Evolutionary conservation across 2,329 filamentous ascomycete species (phyloP).

Genomic region (Beauveria asiatica): DNA sequence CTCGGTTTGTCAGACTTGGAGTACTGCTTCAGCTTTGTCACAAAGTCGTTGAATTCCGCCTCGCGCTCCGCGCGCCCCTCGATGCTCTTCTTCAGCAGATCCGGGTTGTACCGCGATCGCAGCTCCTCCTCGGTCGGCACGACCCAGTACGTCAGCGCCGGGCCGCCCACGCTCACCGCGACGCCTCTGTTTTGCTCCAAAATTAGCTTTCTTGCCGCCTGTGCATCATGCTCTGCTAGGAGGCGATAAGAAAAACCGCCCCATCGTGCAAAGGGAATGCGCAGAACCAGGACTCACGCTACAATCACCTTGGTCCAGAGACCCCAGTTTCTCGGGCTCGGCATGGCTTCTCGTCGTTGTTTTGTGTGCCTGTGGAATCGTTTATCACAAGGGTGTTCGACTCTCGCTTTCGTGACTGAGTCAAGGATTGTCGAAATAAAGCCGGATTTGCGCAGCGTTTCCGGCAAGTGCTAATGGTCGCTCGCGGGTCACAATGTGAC

Average conservation of each 20-base stretch:
- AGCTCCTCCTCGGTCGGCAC: constrained; percentile 86
- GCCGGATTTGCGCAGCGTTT: too few relatives aligned
- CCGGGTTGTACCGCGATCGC: constrained; percentile 85
- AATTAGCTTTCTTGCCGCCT: constrained; percentile 11
- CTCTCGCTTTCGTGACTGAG: not conserved
- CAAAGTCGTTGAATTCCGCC: constrained; percentile 85
- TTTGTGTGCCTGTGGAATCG: not conserved
- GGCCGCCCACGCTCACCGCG: constrained; percentile 70
- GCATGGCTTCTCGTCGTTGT: constrained; percentile 33
- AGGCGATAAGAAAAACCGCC: too few relatives aligned
- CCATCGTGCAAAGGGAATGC: too few relatives aligned
- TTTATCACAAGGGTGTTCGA: not conserved
- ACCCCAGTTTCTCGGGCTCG: constrained; percentile 39
- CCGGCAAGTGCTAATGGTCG: not conserved
- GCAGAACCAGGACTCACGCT: constrained; percentile 43
- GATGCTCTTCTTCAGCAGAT: constrained; percentile 82
- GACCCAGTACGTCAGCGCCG: constrained; percentile 71
- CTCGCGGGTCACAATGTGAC: not conserved
- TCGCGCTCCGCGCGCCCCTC: constrained; percentile 67
- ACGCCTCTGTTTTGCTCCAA: constrained; percentile 48
- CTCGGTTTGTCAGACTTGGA: constrained; percentile 88
- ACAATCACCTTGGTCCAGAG: constrained; percentile 62
- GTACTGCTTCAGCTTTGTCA: constrained; percentile 74
- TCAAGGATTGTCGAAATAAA: not conserved
- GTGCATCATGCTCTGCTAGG: too few relatives aligned